Conservation (phyloP, 1,139 yeast genomes). For the Geotrichum fermentans region DNA sequence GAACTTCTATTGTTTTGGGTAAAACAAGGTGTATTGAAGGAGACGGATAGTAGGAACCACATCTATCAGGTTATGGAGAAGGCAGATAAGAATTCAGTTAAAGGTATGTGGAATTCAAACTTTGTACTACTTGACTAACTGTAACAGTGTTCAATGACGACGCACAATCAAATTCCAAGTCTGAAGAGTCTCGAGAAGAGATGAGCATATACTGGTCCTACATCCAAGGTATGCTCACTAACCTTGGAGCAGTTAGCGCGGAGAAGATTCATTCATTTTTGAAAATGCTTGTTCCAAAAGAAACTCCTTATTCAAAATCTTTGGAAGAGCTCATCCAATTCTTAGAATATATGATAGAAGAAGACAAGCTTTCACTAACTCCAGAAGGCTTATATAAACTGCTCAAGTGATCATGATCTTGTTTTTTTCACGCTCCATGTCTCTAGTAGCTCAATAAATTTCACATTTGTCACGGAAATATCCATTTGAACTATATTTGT, state of each 20-base stretch:
- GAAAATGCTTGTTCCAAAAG: constrained; percentile 51
- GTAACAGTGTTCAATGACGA: constrained; percentile 1
- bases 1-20: constrained; percentile 16
- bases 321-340: constrained; percentile 43
- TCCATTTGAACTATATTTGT: no score
- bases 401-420: constrained; percentile 1
- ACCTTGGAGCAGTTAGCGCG: constrained; percentile 48
- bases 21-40: constrained; percentile 21
- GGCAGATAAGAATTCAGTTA: constrained; percentile 28
- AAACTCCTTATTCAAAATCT: constrained; percentile 43
- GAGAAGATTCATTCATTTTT: constrained; percentile 52
- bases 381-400: constrained; percentile 15
- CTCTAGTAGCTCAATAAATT: no score
- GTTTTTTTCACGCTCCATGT: no score
- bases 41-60: constrained; percentile 17
- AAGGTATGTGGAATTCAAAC: constrained; percentile 33
- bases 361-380: constrained; percentile 38
- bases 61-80: constrained; percentile 29
- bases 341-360: constrained; percentile 42
- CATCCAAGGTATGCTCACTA: constrained; percentile 52
- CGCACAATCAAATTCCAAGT: background rate
- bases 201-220: constrained; percentile 46
- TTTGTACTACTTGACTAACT: background rate
- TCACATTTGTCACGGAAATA: no score
- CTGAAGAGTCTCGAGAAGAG: constrained; percentile 36